A percentile compares a stretch with the other conserved stretches of the same genome.
These are phyloP conservation scores for Nyssa sinensis DNA, from an alignment of 148 eudicot species.

Conservation along the genomic window DNA sequence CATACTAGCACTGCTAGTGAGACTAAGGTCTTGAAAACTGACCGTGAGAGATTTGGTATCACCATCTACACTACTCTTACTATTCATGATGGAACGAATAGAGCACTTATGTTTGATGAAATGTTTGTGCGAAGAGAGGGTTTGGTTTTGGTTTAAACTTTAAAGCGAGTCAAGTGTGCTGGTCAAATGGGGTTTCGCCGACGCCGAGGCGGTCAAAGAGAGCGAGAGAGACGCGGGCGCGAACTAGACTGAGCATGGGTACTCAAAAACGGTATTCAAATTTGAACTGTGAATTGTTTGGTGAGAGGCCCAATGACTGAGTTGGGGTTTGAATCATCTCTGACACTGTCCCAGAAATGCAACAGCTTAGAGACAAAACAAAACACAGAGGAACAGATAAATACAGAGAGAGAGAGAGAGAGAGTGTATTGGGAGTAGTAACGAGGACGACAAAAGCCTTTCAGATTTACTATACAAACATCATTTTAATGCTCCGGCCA, in stretches of 20 bases:
- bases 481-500: neutral
- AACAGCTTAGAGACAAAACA: slow-evolving; percentile 54
- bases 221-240: slow-evolving; percentile 36
- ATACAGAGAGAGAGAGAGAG: neutral
- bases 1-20: slow-evolving; percentile 18
- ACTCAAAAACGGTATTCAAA: slow-evolving; percentile 32
- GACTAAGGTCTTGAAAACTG: slow-evolving; percentile 37
- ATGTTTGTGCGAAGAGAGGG: no score
- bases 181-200: no score
- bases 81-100: slow-evolving; percentile 28
- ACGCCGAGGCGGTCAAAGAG: slow-evolving; percentile 66
- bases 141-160: no score
- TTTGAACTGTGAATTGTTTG: slow-evolving; percentile 33
- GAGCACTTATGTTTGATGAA: slow-evolving; percentile 36
- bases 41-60: slow-evolving; percentile 23
- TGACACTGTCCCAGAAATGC: slow-evolving; percentile 41
- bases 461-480: slow-evolving; percentile 19
- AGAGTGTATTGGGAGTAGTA: slow-evolving; percentile 7
- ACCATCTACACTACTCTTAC: slow-evolving; percentile 5
- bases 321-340: slow-evolving; percentile 21
- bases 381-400: neutral
- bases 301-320: slow-evolving; percentile 26
- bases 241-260: slow-evolving; percentile 15
- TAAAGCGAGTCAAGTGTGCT: no score
- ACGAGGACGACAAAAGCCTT: slow-evolving; percentile 25